phyloP scores from a whole-genome alignment of 345 rosid species.

The Salix udensis region DNA sequence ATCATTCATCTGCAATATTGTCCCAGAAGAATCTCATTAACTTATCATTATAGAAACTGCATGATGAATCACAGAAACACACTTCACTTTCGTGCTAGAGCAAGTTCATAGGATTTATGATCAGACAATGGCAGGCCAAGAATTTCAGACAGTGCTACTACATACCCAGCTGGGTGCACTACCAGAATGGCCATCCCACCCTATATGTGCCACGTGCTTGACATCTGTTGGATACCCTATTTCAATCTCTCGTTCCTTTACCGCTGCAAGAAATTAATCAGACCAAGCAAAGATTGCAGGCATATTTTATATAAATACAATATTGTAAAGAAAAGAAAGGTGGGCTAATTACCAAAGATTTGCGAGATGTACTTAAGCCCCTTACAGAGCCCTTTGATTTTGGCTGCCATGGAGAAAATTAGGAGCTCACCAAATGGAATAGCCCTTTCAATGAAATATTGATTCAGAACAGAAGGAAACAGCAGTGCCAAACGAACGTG shows the following conservation, averaged over 20 bases:
- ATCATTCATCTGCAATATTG: constrained; percentile 68
- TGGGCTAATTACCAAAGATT: constrained; percentile 56
- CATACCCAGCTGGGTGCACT: constrained; percentile 87
- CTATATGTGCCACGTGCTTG: constrained; percentile 89
- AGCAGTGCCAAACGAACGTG: constrained; percentile 7
- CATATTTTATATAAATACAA: background rate
- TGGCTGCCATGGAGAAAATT: constrained; percentile 52
- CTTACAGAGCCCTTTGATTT: constrained; percentile 81
- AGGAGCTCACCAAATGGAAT: constrained; percentile 11
- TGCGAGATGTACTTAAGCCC: constrained; percentile 83
- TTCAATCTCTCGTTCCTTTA: constrained; percentile 73
- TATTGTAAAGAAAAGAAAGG: background rate
- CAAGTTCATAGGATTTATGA: background rate
- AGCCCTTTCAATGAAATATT: background rate
- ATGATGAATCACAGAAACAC: background rate
- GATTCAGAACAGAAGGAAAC: constrained; percentile 7
- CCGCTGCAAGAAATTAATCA: constrained; percentile 34
- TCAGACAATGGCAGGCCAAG: background rate
- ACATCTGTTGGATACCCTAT: constrained; percentile 96
- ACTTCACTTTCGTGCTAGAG: background rate
- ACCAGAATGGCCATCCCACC: constrained; percentile 76
- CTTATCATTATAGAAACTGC: background rate
- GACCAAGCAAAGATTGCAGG: background rate
- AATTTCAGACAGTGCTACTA: constrained; percentile 13
- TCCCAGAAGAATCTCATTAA: constrained; percentile 10